These are phyloP conservation scores for Suillus tomentosus DNA, from an alignment of 768 basidiomycete genomes.

Conservation along the genomic window DNA sequence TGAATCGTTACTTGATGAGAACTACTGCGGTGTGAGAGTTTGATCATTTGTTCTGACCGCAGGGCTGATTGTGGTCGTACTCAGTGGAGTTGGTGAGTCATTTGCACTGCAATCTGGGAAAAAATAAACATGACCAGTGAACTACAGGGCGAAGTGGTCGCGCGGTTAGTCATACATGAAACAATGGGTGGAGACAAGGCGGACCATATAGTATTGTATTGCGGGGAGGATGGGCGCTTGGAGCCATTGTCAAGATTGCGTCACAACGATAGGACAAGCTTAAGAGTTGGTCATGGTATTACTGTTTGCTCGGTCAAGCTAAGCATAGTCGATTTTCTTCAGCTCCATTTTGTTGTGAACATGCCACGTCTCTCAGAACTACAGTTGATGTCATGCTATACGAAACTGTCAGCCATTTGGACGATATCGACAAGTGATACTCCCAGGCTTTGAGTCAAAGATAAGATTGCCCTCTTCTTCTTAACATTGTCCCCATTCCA, in stretches of 20 bases:
- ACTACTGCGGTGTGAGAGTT: slow-evolving; percentile 29
- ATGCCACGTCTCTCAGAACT: too few species aligned
- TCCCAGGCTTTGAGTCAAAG: too few species aligned
- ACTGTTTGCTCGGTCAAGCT: neutral
- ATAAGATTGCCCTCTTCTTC: too few species aligned
- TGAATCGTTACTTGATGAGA: slow-evolving; percentile 68
- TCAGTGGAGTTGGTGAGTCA: slow-evolving; percentile 76
- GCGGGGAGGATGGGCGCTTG: slow-evolving; percentile 1
- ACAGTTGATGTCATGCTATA: too few species aligned
- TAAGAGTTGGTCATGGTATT: neutral
- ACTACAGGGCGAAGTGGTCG: slow-evolving; percentile 79
- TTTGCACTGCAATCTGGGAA: too few species aligned
- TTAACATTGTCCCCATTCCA: too few species aligned
- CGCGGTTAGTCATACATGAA: slow-evolving; percentile 72
- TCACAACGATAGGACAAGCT: slow-evolving; percentile 7
- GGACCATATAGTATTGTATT: slow-evolving; percentile 8
- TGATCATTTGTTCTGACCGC: slow-evolving; percentile 16
- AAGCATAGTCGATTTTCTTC: too few species aligned
- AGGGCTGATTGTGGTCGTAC: slow-evolving; percentile 88
- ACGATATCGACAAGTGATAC: too few species aligned
- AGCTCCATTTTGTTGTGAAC: too few species aligned
- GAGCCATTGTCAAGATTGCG: neutral
- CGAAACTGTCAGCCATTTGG: too few species aligned
- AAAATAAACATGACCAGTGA: neutral
- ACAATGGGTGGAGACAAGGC: slow-evolving; percentile 34